These are phyloP conservation scores for Aureobasidium sp. DNA, from an alignment of 2,329 filamentous ascomycete species.

Conservation along the genomic window DNA sequence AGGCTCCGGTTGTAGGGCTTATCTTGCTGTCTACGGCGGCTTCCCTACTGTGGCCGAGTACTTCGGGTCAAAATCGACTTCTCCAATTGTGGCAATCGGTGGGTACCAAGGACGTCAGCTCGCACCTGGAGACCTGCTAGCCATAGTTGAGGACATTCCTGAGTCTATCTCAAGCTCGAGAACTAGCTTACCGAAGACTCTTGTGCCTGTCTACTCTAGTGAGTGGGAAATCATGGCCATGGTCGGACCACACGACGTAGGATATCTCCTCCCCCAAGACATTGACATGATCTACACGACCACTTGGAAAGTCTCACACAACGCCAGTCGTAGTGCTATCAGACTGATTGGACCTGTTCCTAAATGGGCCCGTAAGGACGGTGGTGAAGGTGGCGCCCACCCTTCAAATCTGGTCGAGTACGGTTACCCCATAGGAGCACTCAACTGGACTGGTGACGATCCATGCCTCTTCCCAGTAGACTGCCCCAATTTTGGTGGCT, in stretches of 20 bases:
- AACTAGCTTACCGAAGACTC: conserved; percentile 34
- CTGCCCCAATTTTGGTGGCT: conserved; percentile 53
- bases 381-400: conserved; percentile 56
- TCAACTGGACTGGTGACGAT: conserved; percentile 56
- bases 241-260: conserved; percentile 50
- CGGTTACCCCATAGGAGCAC: conserved; percentile 49
- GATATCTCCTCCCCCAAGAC: conserved; percentile 43
- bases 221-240: conserved; percentile 48
- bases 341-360: conserved; percentile 51
- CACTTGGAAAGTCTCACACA: conserved; percentile 54
- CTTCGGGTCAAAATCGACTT: conserved; percentile 53
- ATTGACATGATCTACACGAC: conserved; percentile 50
- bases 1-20: conserved; percentile 47
- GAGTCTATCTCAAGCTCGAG: conserved; percentile 22
- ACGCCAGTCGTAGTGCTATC: conserved; percentile 52
- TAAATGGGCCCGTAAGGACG: conserved; percentile 50
- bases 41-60: conserved; percentile 46
- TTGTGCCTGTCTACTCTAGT: conserved; percentile 42
- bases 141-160: conserved; percentile 35
- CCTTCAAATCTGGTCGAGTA: conserved; percentile 47
- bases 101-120: conserved; percentile 52
- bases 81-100: conserved; percentile 49
- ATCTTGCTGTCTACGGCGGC: conserved; percentile 50
- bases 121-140: conserved; percentile 46
- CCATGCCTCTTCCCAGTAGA: conserved; percentile 53